Percentiles rank a stretch among this genome's conserved stretches.
Conservation (phyloP, 371 early-diverging fungal genomes). For the Rhizomucor miehei region DNA sequence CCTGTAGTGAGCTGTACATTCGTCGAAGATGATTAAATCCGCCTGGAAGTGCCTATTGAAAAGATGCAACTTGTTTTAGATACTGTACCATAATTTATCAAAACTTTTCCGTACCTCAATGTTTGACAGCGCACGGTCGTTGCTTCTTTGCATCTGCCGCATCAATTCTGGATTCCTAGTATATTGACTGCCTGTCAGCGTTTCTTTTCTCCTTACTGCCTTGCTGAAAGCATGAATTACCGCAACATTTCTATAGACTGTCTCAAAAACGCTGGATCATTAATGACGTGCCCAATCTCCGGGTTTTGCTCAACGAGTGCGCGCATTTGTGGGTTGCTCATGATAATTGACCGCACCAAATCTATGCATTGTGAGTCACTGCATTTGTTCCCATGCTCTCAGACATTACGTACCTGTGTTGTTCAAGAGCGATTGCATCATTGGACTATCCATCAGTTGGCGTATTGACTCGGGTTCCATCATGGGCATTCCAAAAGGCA, state of each 20-base stretch:
- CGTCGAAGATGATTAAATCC: constrained; percentile 82
- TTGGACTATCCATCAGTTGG: constrained; percentile 51
- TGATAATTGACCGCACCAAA: constrained; percentile 69
- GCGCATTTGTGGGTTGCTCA: constrained; percentile 70
- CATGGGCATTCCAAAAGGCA: constrained; percentile 10
- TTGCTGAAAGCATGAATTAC: constrained; percentile 12
- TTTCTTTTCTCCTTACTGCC: not conserved
- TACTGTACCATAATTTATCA: not conserved
- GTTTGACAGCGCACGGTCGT: constrained; percentile 85
- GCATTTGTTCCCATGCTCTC: not conserved
- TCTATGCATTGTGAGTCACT: constrained; percentile 30
- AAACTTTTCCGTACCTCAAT: constrained; percentile 54
- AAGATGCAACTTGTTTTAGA: not conserved
- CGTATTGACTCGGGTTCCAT: constrained; percentile 50
- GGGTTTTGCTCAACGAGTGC: constrained; percentile 73
- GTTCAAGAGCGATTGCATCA: constrained; percentile 43
- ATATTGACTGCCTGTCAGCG: not conserved
- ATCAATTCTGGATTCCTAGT: constrained; percentile 76
- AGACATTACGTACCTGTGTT: constrained; percentile 35
- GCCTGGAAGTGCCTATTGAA: constrained; percentile 64
- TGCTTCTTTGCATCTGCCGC: constrained; percentile 81
- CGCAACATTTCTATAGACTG: constrained; percentile 63
- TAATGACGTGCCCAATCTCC: constrained; percentile 75
- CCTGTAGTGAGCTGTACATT: constrained; percentile 75
- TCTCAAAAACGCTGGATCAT: constrained; percentile 72